Evolutionary conservation across 2,329 filamentous ascomycete species (phyloP), one percentile per base, ranked within the genome.

Genomic region (Alternaria dauci): DNA sequence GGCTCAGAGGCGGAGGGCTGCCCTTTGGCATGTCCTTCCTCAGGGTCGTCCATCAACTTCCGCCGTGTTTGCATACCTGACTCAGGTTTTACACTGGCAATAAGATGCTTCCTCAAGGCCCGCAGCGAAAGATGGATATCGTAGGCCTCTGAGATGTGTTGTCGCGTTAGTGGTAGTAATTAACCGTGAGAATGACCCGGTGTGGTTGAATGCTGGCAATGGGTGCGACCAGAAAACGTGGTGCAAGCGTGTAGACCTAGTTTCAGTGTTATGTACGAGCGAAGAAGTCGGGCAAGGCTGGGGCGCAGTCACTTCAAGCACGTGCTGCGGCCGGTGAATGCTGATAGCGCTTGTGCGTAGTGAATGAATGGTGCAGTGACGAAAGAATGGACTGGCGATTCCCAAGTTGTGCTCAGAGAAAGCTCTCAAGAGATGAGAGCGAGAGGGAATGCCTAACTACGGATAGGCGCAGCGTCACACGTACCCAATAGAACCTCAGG

Each of bases 401-500:
- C 18, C 14, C 20, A 20, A 26, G 3, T 2, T n/a, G 14, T 28
- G n/a, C 5, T 48, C 18, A 26, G 43, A 50, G 56, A 32, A 20
- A 23, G 39, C 8, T 23, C 11, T 7, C 39, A 42, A 7, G 8
- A 42, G 38, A 44, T 51, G 30, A 55, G 42, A 42, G 12, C 9
- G 26, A 46, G 18, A 6, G 28, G 55, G 8, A 51, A 43, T 18
- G 30, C n/a, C 43, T 32, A 55, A 44, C 56, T 30, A 43, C 30
- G 36, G 48, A 38, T 46, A 57, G n/a, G 36, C 25, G 32, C 42
- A 47, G 52, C 14, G 3, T 4, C 11, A 50, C 34, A 48, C 20
- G 36, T 47, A 25, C 43, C 56, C 50, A 58, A 58, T 54, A 16
- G 20, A 34, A 42, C 16, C 30, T 50, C 32, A 18, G 36, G 8